phyloP scores from a whole-genome alignment of 2,329 filamentous ascomycete species.

The Sporothrix luriei region DNA sequence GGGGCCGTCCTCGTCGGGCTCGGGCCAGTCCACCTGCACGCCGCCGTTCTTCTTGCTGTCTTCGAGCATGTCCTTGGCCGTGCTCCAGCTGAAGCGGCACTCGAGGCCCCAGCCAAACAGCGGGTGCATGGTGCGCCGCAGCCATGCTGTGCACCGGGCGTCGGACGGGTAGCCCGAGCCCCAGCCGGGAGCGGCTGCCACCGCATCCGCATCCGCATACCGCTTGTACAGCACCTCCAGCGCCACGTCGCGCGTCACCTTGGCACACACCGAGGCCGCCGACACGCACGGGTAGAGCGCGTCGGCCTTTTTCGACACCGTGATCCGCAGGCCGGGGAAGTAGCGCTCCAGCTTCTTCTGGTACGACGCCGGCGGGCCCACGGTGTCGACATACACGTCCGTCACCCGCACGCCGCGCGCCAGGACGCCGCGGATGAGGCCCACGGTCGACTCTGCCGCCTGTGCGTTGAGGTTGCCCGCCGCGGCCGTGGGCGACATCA shows the following conservation, averaged over 20 bases:
- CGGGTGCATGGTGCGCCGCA: slow-evolving; percentile 84
- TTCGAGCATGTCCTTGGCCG: slow-evolving; percentile 90
- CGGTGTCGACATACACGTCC: slow-evolving; percentile 94
- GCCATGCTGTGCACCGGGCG: slow-evolving; percentile 75
- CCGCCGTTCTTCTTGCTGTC: slow-evolving; percentile 50
- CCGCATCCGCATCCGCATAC: slow-evolving; percentile 38
- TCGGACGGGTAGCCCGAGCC: slow-evolving; percentile 95
- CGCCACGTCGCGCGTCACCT: slow-evolving; percentile 90
- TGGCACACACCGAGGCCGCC: slow-evolving; percentile 91
- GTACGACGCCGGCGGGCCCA: slow-evolving; percentile 80
- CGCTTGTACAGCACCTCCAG: slow-evolving; percentile 73
- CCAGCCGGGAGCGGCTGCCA: slow-evolving; percentile 56
- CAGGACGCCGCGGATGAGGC: slow-evolving; percentile 76
- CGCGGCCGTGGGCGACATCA: slow-evolving; percentile 65
- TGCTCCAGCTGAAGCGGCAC: slow-evolving; percentile 94
- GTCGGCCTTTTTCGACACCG: slow-evolving; percentile 88
- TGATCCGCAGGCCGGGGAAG: slow-evolving; percentile 76
- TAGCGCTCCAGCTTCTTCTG: slow-evolving; percentile 80
- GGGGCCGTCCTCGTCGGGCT: slow-evolving; percentile 36
- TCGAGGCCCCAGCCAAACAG: slow-evolving; percentile 94
- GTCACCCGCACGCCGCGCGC: slow-evolving; percentile 76
- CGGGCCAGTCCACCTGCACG: slow-evolving; percentile 81
- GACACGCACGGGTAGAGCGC: slow-evolving; percentile 90
- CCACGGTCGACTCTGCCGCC: slow-evolving; percentile 87
- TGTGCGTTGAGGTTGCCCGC: slow-evolving; percentile 93